Conservation (phyloP, 305 asterid genomes). For the Stenogyne calaminthoides region DNA sequence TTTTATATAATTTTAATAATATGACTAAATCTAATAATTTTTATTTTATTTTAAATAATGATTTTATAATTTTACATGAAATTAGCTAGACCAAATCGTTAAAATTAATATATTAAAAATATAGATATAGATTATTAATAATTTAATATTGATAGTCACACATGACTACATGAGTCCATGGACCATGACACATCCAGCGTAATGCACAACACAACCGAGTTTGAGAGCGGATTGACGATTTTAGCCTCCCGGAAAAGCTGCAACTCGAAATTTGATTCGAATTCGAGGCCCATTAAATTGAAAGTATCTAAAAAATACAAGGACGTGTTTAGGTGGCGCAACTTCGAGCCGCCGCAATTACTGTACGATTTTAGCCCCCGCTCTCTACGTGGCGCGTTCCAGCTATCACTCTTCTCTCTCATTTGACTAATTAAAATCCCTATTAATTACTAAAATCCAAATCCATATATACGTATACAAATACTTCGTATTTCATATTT, state of each 20-base stretch:
- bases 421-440: conserved; percentile 16
- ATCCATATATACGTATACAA: not conserved
- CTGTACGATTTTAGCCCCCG: not conserved
- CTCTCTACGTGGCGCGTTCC: conserved; percentile 36
- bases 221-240: not conserved
- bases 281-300: conserved; percentile 19
- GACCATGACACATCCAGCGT: no score
- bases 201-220: not conserved
- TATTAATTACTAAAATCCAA: not conserved
- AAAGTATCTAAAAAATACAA: not conserved
- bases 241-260: conserved; percentile 6
- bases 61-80: no score
- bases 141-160: no score
- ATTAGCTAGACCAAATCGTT: no score
- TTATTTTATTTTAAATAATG: no score
- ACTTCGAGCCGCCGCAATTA: conserved; percentile 31
- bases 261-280: conserved; percentile 8
- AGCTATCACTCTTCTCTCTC: conserved; percentile 20
- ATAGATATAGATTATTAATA: no score
- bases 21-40: no score
- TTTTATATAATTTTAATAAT: no score
- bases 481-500: no score
- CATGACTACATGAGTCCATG: no score
- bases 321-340: conserved; percentile 22
- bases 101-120: no score